Percentiles rank a stretch among this genome's conserved stretches.
These are phyloP conservation scores for Colletotrichum tofieldiae DNA, from an alignment of 2,329 filamentous ascomycete genomes.

Conservation along the genomic window DNA sequence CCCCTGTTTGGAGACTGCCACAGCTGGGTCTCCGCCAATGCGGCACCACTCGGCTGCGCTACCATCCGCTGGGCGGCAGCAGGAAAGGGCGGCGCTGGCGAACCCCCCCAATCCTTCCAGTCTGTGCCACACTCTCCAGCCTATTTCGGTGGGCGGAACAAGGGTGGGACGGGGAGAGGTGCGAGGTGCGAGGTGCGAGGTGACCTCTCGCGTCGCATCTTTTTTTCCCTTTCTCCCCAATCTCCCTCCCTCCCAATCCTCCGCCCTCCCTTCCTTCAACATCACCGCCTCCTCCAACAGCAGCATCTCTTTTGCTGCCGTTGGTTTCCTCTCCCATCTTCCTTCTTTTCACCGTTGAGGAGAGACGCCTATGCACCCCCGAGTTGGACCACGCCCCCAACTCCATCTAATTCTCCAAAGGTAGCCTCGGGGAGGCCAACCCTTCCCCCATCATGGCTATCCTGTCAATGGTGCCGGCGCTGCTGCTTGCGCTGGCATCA, in stretches of 20 bases:
- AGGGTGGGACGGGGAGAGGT: constrained; percentile 19
- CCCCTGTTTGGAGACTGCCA: constrained; percentile 38
- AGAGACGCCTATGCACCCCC: constrained; percentile 29
- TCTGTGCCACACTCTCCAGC: constrained; percentile 37
- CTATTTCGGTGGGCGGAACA: constrained; percentile 29
- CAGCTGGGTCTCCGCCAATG: constrained; percentile 25
- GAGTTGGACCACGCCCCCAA: constrained; percentile 12
- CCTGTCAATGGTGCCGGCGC: constrained; percentile 45
- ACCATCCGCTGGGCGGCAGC: constrained; percentile 29
- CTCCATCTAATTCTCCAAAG: constrained; percentile 27
- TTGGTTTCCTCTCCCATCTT: background rate
- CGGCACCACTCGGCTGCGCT: constrained; percentile 40
- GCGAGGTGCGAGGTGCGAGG: background rate
- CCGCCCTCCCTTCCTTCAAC: constrained; percentile 15
- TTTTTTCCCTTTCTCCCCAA: constrained; percentile 4
- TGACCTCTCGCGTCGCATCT: background rate
- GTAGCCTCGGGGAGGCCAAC: constrained; percentile 42
- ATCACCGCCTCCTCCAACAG: background rate
- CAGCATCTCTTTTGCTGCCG: constrained; percentile 2
- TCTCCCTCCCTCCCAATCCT: constrained; percentile 18
- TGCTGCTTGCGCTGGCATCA: constrained; percentile 58
- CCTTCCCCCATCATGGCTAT: constrained; percentile 43
- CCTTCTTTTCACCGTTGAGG: background rate
- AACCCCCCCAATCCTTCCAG: constrained; percentile 19
- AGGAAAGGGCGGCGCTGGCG: background rate